Evolutionary conservation across 352 stramenopile genomes (phyloP).

Genomic region (Globisporangium camurandrum): DNA sequence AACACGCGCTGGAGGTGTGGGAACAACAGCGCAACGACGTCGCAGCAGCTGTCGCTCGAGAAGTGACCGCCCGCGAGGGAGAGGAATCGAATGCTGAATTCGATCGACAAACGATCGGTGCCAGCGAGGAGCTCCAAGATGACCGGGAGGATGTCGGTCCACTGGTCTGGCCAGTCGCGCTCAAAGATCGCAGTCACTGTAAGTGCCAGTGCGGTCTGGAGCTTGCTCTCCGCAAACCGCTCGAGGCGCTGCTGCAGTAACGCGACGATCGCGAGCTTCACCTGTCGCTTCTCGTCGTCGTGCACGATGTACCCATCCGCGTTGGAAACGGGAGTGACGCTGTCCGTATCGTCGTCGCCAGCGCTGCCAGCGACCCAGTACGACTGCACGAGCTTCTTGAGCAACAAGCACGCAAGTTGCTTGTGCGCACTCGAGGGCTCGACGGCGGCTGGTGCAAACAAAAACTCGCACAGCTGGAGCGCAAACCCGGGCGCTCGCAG

Average conservation of each 20-base stretch:
- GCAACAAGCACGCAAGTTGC: conserved; percentile 61
- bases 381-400: conserved; percentile 69
- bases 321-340: background rate
- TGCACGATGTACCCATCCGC: conserved; percentile 34
- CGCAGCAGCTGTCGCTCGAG: conserved; percentile 71
- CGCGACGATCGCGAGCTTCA: conserved; percentile 48
- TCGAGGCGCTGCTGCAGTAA: conserved; percentile 50
- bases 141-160: conserved; percentile 60
- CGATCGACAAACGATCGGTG: conserved; percentile 46
- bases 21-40: conserved; percentile 67
- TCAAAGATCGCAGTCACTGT: conserved; percentile 76
- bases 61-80: conserved; percentile 66
- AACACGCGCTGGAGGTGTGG: conserved; percentile 68
- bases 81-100: conserved; percentile 69
- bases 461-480: conserved; percentile 58
- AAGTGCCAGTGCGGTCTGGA: conserved; percentile 75
- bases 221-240: conserved; percentile 56
- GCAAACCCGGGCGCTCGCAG: conserved; percentile 58
- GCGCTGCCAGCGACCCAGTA: conserved; percentile 34
- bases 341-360: conserved; percentile 16
- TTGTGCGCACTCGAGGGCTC: conserved; percentile 33
- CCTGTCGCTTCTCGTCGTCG: conserved; percentile 61
- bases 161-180: conserved; percentile 80
- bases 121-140: conserved; percentile 52
- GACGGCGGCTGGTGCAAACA: conserved; percentile 33